Base-by-base conservation (phyloP, 2,329 filamentous ascomycete species). In the Talaromyces sp. region DNA sequence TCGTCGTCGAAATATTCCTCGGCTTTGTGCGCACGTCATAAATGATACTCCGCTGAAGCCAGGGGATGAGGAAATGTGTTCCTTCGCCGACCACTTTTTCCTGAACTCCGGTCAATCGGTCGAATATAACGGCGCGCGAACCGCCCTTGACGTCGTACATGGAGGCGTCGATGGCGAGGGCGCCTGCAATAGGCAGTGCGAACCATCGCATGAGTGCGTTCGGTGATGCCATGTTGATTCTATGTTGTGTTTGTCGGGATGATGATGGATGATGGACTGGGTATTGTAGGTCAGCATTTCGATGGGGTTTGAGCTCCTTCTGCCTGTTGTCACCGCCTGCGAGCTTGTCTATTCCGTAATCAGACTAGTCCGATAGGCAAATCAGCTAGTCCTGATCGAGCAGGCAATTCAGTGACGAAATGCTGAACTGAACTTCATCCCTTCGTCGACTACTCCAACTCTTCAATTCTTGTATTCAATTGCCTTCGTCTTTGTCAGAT, bases 1-100 rank as follows among this genome's bases (percentile, higher is more conserved):
- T 99, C 22, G 94, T 99, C 28, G 94, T 99, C 65, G 89, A 90
- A 74, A 99, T 97, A 75, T 96, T 97, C 72, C 94, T 85, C 62
- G 94, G 94, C 83, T 96, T 95, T 59, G 95, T 99, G 63, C 94
- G 88, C 65, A 99, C 94, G 79, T 99, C 94, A 75, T 96, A 99
- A 73, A 96, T 82, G 78, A 99, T 91, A 68, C 88, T 89, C 77
- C 86, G 88, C 78, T 99, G 94, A 73, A 99, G 79, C 94, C 94
- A 99, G 7, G 94, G 94, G 37, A 99, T 77, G 57, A 99, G 80
- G 76, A 99, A 96, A 76, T 99, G 94, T 57, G 94, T 99, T 70
- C 94, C 94, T 79, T 99, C 94, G 75, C 91, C 96, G 69, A 94
- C 80, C 58, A 99, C 94, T 52, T 83, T 79, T 66, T 99, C 93